These are phyloP conservation scores for Aspergillus pseudoterreus DNA, from an alignment of 2,329 filamentous ascomycete species.

Conservation along the genomic window DNA sequence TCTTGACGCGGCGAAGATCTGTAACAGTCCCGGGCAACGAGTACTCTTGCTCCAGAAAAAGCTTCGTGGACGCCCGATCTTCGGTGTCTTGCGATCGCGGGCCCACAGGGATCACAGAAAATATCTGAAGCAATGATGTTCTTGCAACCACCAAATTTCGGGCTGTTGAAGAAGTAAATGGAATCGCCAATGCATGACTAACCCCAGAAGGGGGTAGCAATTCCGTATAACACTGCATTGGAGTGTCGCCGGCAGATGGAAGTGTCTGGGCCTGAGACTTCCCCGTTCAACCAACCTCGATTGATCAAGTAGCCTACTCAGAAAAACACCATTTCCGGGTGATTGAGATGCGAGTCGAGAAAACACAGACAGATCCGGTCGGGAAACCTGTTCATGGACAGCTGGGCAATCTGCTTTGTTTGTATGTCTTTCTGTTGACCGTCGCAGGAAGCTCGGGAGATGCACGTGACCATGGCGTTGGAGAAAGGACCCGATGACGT, in stretches of 20 bases:
- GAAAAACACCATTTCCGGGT: conserved; percentile 6
- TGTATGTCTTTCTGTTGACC: neutral
- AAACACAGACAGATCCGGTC: neutral
- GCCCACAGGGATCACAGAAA: conserved; percentile 63
- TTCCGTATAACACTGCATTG: conserved; percentile 97
- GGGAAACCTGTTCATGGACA: neutral
- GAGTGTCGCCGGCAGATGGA: conserved; percentile 1
- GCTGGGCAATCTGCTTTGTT: neutral
- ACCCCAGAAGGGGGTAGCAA: conserved; percentile 91
- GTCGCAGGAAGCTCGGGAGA: conserved; percentile 1
- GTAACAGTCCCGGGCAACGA: conserved; percentile 78
- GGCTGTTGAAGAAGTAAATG: conserved; percentile 71
- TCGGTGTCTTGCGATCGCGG: conserved; percentile 41
- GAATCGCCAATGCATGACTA: conserved; percentile 76
- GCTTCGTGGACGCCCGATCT: conserved; percentile 67
- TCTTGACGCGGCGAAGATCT: conserved; percentile 74
- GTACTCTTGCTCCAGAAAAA: conserved; percentile 82
- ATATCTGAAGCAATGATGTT: conserved; percentile 89
- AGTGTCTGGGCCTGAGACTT: neutral
- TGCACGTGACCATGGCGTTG: conserved; percentile 13
- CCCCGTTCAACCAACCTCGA: neutral
- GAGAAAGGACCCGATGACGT: conserved; percentile 15
- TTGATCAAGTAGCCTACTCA: neutral
- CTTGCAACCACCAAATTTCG: conserved; percentile 88
- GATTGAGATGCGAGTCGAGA: neutral